Percentiles rank a stretch among this genome's conserved stretches.
Evolutionary conservation across 1,139 yeast genomes (phyloP).

Genomic region (Taphrina deformans): DNA sequence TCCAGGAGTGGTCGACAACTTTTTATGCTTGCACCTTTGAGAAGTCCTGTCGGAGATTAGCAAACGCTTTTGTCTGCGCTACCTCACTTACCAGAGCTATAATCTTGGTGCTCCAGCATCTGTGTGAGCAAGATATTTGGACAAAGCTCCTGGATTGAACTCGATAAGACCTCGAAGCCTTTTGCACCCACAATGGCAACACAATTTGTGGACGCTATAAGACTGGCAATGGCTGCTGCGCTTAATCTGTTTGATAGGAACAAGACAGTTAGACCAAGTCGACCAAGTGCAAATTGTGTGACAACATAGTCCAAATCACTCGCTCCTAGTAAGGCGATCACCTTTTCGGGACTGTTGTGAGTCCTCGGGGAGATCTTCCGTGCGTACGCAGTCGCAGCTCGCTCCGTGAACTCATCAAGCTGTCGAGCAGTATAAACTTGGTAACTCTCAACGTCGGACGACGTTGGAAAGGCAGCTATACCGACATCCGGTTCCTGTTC

Average conservation of each 20-base stretch:
- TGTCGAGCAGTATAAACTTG: background rate
- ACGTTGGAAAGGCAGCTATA: background rate
- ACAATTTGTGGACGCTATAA: background rate
- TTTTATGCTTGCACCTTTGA: background rate
- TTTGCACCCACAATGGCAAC: background rate
- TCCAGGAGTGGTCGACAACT: background rate
- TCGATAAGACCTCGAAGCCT: background rate
- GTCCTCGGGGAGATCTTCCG: background rate
- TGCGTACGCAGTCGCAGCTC: background rate
- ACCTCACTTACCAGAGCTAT: background rate
- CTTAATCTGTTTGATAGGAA: background rate
- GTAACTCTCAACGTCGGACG: background rate
- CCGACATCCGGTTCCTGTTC: background rate
- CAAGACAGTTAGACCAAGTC: background rate
- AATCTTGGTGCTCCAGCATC: background rate
- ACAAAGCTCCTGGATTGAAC: background rate
- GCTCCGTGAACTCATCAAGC: background rate
- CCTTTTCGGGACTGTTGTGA: background rate
- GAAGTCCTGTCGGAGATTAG: background rate
- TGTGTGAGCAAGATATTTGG: background rate
- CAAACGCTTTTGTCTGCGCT: background rate
- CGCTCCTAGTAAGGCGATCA: background rate
- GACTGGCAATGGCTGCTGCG: background rate
- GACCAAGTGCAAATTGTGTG: background rate
- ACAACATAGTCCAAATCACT: slow-evolving; percentile 5